Base-by-base conservation (phyloP, 1,139 yeast species). In the Saccharomyces pastorianus region DNA sequence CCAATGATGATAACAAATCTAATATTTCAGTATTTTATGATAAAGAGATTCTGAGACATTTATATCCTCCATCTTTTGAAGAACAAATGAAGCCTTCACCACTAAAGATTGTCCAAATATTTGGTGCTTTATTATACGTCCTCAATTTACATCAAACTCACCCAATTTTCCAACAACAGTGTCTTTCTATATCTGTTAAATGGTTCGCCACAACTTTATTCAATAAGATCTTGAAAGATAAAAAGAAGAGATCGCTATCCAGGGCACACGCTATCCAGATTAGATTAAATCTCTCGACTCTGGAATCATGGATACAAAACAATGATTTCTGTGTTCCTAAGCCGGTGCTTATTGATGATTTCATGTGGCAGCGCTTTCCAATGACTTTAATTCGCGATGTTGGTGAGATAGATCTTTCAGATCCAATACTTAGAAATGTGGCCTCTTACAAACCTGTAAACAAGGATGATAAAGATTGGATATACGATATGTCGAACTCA, bases 261-360 rank as follows among this genome's bases (percentile, higher is more conserved):
- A 78, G 99, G 56, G 78, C 89, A 1, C 83, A 86, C 60, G 98
- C 98, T 0, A 82, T 93, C 70, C 98, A 93, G 68, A 84, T 93
- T 50, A 76, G 98, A 53, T 78, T 93, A 57, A 93, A 93, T 64
- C 69, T 93, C 8, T 89, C 96, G 0, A 81, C 88, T 2, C 73
- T 93, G 50, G 97, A 93, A 69, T 97, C 93, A 65, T 93, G 99
- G 99, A 79, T 93, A 38, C 79, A 96, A 57, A 78, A 86, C 3
- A 93, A 88, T 65, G 86, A 88, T 69, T 53, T 64, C 9, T 48
- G 51, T 3, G 65, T 66, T 17, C 55, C 77, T 76, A 65, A 76
- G 77, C 59, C 85, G 82, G 17, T 74, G 71, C 66, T 78, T 51
- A 63, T 71, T 48, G 76, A 73, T 58, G 63, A 56, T 49, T 71